Evolutionary conservation across 352 stramenopile genomes (phyloP).

Genomic region (Peronospora destructor): DNA sequence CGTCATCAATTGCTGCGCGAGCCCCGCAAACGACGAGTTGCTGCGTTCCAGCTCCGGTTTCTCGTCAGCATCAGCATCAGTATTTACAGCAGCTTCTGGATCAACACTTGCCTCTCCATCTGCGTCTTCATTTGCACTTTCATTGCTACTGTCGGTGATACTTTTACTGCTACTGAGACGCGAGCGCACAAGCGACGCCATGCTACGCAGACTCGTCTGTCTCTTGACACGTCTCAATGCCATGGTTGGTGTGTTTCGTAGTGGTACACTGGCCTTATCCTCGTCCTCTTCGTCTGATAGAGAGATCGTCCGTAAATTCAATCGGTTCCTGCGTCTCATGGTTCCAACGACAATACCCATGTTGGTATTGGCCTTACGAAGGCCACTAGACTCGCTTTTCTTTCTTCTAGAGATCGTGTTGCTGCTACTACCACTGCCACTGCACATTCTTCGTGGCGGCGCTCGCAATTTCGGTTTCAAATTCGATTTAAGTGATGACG

Average conservation of each 20-base stretch:
- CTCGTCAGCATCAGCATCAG: conserved; percentile 1
- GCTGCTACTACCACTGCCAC: conserved; percentile 42
- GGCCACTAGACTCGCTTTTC: conserved; percentile 14
- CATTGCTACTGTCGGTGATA: neutral
- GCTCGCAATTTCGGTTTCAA: conserved; percentile 15
- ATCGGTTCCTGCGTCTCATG: conserved; percentile 32
- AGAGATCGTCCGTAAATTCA: conserved; percentile 22
- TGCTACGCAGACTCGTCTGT: conserved; percentile 52
- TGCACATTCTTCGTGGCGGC: conserved; percentile 44
- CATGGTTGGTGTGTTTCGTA: conserved; percentile 4
- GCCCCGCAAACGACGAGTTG: conserved; percentile 58
- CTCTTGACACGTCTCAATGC: conserved; percentile 29
- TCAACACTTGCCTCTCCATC: neutral
- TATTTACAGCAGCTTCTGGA: neutral
- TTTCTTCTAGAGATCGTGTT: conserved; percentile 24
- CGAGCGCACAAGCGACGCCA: conserved; percentile 53
- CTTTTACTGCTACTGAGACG: conserved; percentile 46
- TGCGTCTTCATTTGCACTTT: neutral
- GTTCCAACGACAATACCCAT: conserved; percentile 37
- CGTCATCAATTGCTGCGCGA: conserved; percentile 70
- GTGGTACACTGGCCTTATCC: conserved; percentile 13
- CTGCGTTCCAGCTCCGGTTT: conserved; percentile 18
- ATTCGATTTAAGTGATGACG: conserved; percentile 14
- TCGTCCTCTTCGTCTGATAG: conserved; percentile 30
- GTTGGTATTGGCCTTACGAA: conserved; percentile 27